phyloP scores from a whole-genome alignment of 371 early-diverging fungal genomes.

The Mucor ambiguus region DNA sequence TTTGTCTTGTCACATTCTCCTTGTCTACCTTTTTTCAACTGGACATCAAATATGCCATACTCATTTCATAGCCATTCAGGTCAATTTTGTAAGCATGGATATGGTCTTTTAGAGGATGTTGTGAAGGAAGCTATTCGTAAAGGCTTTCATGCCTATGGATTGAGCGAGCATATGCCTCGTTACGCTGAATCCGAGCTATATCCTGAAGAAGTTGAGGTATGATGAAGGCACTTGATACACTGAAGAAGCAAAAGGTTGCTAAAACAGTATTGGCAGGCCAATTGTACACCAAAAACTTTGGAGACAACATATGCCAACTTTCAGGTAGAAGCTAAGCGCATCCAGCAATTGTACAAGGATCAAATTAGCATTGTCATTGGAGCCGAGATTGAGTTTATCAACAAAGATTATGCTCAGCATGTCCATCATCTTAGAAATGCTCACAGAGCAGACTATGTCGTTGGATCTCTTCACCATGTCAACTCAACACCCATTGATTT shows the following conservation, averaged over 20 bases:
- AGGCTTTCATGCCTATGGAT: constrained; percentile 67
- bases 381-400: constrained; percentile 89
- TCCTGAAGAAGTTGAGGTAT: constrained; percentile 77
- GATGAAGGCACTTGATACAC: not conserved
- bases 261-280: constrained; percentile 39
- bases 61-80: constrained; percentile 87
- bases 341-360: constrained; percentile 62
- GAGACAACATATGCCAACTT: constrained; percentile 58
- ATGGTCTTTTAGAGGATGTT: constrained; percentile 74
- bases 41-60: constrained; percentile 52
- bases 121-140: constrained; percentile 70
- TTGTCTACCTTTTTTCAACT: not conserved
- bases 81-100: constrained; percentile 84
- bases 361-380: constrained; percentile 82
- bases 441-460: constrained; percentile 71
- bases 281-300: constrained; percentile 64
- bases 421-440: constrained; percentile 24
- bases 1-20: not conserved
- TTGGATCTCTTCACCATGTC: constrained; percentile 96
- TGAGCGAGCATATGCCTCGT: constrained; percentile 88
- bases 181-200: constrained; percentile 68
- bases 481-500: constrained; percentile 84
- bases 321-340: constrained; percentile 69
- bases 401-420: constrained; percentile 36
- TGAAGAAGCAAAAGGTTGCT: not conserved